Evolutionary conservation across 768 basidiomycete genomes (phyloP).

Genomic region (Clitopilus hobsonii): DNA sequence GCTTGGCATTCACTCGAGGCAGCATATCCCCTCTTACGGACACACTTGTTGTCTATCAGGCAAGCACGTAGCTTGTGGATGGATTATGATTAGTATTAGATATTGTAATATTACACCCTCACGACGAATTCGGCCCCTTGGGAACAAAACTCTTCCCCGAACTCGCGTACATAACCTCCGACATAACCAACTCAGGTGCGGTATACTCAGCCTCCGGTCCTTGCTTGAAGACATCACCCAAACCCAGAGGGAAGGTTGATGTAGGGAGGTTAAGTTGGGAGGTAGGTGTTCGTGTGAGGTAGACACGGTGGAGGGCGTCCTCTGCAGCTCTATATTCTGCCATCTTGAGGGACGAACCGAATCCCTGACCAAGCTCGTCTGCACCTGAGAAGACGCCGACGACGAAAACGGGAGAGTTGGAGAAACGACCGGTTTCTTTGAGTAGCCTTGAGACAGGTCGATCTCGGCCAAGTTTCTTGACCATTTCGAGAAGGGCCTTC

Average conservation of each 20-base stretch:
- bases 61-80: neutral
- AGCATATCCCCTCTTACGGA: neutral
- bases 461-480: constrained; percentile 63
- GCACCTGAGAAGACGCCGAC: constrained; percentile 87
- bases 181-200: constrained; percentile 50
- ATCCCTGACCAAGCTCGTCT: constrained; percentile 90
- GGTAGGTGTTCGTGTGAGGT: constrained; percentile 73
- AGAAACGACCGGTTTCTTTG: constrained; percentile 89
- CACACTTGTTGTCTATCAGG: neutral
- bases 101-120: constrained; percentile 7
- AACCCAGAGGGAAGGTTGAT: constrained; percentile 59
- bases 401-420: constrained; percentile 90
- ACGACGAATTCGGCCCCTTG: constrained; percentile 12
- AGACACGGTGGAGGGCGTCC: constrained; percentile 77
- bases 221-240: constrained; percentile 48
- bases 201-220: constrained; percentile 43
- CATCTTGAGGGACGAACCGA: constrained; percentile 91
- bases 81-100: constrained; percentile 4
- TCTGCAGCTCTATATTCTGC: constrained; percentile 91
- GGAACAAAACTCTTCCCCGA: constrained; percentile 62
- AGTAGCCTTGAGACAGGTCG: constrained; percentile 75
- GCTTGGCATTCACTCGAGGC: no score
- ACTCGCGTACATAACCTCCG: constrained; percentile 68
- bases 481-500: constrained; percentile 67
- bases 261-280: constrained; percentile 68